Evolutionary conservation across 805 yeast species (phyloP).

Genomic region (Lipomyces chichibuensis): DNA sequence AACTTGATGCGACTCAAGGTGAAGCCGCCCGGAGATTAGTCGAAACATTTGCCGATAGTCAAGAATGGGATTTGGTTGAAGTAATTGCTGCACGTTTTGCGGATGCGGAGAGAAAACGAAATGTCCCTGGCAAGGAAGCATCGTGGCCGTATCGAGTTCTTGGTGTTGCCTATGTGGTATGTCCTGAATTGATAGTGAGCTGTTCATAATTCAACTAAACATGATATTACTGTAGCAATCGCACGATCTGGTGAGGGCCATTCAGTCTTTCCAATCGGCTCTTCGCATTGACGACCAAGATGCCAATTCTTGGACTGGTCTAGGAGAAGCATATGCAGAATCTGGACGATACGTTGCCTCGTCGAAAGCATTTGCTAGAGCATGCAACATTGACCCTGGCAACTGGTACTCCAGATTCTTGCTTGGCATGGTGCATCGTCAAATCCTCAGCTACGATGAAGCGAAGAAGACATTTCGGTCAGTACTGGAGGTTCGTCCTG

Average conservation of each 20-base stretch:
- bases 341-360: conserved; percentile 90
- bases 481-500: conserved; percentile 51
- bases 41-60: conserved; percentile 61
- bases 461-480: conserved; percentile 55
- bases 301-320: conserved; percentile 83
- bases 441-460: conserved; percentile 65
- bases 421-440: conserved; percentile 65
- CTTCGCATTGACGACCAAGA: conserved; percentile 69
- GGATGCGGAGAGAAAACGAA: conserved; percentile 54
- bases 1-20: conserved; percentile 75
- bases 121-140: conserved; percentile 34
- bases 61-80: conserved; percentile 86
- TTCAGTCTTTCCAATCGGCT: conserved; percentile 87
- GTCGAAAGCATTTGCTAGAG: conserved; percentile 73
- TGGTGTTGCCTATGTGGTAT: conserved; percentile 67
- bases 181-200: conserved; percentile 66
- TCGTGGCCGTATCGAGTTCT: conserved; percentile 87
- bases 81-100: conserved; percentile 68
- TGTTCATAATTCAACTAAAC: background rate
- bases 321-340: conserved; percentile 92
- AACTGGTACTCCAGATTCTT: conserved; percentile 69
- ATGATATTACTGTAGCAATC: conserved; percentile 18
- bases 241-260: conserved; percentile 55
- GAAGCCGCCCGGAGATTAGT: conserved; percentile 75
- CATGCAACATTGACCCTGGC: conserved; percentile 55